Evolutionary conservation across 192 early-diverging fungal genomes (phyloP).

Genomic region (Coemansia nantahalensis): DNA sequence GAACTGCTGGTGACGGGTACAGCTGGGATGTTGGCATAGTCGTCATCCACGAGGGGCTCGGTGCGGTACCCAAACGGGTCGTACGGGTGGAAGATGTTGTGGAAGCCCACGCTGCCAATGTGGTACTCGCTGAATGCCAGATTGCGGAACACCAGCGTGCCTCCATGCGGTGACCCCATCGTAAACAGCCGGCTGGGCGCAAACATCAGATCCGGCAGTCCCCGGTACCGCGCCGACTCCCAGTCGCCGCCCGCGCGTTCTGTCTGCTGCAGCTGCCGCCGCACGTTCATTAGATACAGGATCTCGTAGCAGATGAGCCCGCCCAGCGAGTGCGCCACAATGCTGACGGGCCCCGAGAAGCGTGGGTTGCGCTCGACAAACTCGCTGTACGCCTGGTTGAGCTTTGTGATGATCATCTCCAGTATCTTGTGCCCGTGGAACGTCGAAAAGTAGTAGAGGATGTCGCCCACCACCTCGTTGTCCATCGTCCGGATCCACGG

Average conservation of each 20-base stretch:
- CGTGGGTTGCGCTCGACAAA: conserved; percentile 58
- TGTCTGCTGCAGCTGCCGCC: not conserved
- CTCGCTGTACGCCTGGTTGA: conserved; percentile 56
- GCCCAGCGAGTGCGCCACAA: conserved; percentile 68
- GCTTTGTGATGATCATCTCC: conserved; percentile 53
- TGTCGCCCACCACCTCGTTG: conserved; percentile 50
- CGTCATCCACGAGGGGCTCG: conserved; percentile 60
- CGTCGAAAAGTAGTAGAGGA: conserved; percentile 47
- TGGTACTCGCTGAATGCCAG: conserved; percentile 54
- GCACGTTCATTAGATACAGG: conserved; percentile 34
- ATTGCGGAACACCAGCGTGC: conserved; percentile 63
- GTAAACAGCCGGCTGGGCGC: conserved; percentile 35
- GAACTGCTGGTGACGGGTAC: conserved; percentile 31
- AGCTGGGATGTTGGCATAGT: conserved; percentile 53
- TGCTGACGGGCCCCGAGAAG: conserved; percentile 60
- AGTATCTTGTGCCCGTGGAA: conserved; percentile 55
- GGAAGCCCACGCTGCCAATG: conserved; percentile 56
- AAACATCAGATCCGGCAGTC: conserved; percentile 21
- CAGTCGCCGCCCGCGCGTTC: conserved; percentile 9
- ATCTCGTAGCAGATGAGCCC: conserved; percentile 71
- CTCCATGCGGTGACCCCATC: conserved; percentile 50
- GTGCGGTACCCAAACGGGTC: conserved; percentile 73
- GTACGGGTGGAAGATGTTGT: conserved; percentile 75
- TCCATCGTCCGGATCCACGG: conserved; percentile 52
- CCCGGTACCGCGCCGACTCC: conserved; percentile 18